Conservation (phyloP, 208 protist species). For the Phytomonas francai region DNA sequence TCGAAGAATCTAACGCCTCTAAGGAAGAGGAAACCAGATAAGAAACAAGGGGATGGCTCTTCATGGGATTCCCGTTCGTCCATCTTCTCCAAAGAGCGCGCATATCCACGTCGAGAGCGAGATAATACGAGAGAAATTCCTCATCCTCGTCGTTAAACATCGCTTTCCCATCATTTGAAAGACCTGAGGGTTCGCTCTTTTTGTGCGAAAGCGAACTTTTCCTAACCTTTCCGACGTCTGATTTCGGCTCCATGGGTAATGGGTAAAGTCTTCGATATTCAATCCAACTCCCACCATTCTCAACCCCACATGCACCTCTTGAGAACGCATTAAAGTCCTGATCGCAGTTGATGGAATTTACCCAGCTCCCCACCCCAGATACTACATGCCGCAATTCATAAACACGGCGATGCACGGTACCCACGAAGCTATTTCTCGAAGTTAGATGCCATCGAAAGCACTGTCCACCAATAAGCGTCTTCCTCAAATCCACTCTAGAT, state of each 20-base stretch:
- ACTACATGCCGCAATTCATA: slow-evolving; percentile 38
- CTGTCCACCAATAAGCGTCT: slow-evolving; percentile 62
- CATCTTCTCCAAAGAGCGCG: slow-evolving; percentile 37
- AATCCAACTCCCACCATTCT: slow-evolving; percentile 6
- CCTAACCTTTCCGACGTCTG: not conserved
- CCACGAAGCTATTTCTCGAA: slow-evolving; percentile 35
- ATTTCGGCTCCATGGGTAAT: not conserved
- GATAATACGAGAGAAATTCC: slow-evolving; percentile 36
- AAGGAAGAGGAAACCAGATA: slow-evolving; percentile 12
- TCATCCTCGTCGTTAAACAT: slow-evolving; percentile 16
- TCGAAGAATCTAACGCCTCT: not conserved
- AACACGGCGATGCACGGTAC: slow-evolving; percentile 26
- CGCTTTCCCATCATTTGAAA: not conserved
- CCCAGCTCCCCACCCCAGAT: not conserved
- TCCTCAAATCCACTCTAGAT: slow-evolving; percentile 29
- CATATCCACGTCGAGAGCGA: slow-evolving; percentile 63
- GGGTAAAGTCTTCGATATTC: slow-evolving; percentile 14
- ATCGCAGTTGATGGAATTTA: not conserved
- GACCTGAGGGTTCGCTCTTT: not conserved
- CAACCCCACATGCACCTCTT: not conserved
- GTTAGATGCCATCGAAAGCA: slow-evolving; percentile 71
- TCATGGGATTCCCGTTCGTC: slow-evolving; percentile 38
- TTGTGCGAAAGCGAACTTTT: not conserved
- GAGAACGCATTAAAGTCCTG: not conserved
- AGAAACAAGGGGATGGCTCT: slow-evolving; percentile 43